Evolutionary conservation across 306 rosid species (phyloP).

Genomic region (Cicer judaicum): DNA sequence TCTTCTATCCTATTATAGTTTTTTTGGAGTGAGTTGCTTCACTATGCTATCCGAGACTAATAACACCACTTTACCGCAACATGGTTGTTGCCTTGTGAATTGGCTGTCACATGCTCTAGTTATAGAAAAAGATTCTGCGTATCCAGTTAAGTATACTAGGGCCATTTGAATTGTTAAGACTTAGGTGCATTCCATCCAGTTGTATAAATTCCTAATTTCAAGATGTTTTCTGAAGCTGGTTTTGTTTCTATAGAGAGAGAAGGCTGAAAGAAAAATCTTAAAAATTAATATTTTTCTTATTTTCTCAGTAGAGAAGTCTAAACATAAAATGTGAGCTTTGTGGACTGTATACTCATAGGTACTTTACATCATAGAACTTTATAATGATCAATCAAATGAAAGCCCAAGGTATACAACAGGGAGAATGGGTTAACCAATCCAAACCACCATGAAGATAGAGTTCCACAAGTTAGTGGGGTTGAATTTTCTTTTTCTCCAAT

Average conservation of each 20-base stretch:
- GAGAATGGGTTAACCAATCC: slow-evolving; percentile 21
- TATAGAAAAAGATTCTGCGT: not conserved
- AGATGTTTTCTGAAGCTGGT: slow-evolving; percentile 24
- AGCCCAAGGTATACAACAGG: slow-evolving; percentile 7
- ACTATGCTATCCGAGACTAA: not conserved
- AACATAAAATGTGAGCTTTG: slow-evolving; percentile 18
- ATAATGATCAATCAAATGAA: slow-evolving; percentile 29
- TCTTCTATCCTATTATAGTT: not conserved
- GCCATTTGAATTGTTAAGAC: not conserved
- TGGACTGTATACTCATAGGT: slow-evolving; percentile 20
- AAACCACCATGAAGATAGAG: slow-evolving; percentile 1
- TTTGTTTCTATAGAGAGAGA: not conserved
- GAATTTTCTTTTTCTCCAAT: slow-evolving; percentile 20
- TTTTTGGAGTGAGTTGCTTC: not conserved
- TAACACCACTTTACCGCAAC: not conserved
- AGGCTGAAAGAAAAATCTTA: slow-evolving; percentile 35
- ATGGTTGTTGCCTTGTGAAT: slow-evolving; percentile 16
- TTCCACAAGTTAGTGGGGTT: slow-evolving; percentile 1
- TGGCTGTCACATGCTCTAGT: not conserved
- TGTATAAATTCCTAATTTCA: slow-evolving; percentile 20
- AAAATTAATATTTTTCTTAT: slow-evolving; percentile 24
- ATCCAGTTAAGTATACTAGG: slow-evolving; percentile 11
- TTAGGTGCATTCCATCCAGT: not conserved
- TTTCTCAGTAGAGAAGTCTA: not conserved
- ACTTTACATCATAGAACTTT: slow-evolving; percentile 2